Percentiles rank a stretch among this genome's conserved stretches.
These are phyloP conservation scores for Fusarium sambucinum DNA, from an alignment of 2,329 filamentous ascomycete genomes.

Conservation along the genomic window DNA sequence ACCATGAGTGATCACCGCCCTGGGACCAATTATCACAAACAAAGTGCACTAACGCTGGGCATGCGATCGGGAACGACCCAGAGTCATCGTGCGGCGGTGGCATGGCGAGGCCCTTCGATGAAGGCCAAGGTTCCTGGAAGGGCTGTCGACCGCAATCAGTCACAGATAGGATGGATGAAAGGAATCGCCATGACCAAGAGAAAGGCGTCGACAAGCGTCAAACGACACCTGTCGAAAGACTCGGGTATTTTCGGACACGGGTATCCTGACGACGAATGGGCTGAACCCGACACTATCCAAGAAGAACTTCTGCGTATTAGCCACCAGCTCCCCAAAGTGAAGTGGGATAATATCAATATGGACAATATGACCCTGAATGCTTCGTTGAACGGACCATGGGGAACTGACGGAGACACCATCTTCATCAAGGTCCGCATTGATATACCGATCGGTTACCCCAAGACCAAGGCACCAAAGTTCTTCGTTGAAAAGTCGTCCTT, in stretches of 20 bases:
- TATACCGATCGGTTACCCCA: conserved; percentile 71
- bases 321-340: conserved; percentile 71
- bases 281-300: conserved; percentile 71
- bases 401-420: conserved; percentile 65
- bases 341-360: conserved; percentile 74
- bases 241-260: conserved; percentile 64
- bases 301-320: conserved; percentile 74
- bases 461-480: conserved; percentile 68
- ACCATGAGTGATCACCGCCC: conserved; percentile 73
- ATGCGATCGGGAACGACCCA: conserved; percentile 55
- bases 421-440: conserved; percentile 72
- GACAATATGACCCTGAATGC: conserved; percentile 69
- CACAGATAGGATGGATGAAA: conserved; percentile 77
- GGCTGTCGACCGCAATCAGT: conserved; percentile 61
- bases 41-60: conserved; percentile 59
- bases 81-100: conserved; percentile 51
- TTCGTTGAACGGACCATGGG: conserved; percentile 76
- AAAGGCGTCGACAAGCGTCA: conserved; percentile 58
- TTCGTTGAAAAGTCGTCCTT: conserved; percentile 71
- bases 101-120: conserved; percentile 70
- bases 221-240: conserved; percentile 65
- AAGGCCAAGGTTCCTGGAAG: conserved; percentile 64
- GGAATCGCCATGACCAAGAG: conserved; percentile 73
- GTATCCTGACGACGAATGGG: conserved; percentile 69
- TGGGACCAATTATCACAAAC: conserved; percentile 57